Conservation (phyloP, 495 filamentous ascomycete species). For the Penicillium fimorum region DNA sequence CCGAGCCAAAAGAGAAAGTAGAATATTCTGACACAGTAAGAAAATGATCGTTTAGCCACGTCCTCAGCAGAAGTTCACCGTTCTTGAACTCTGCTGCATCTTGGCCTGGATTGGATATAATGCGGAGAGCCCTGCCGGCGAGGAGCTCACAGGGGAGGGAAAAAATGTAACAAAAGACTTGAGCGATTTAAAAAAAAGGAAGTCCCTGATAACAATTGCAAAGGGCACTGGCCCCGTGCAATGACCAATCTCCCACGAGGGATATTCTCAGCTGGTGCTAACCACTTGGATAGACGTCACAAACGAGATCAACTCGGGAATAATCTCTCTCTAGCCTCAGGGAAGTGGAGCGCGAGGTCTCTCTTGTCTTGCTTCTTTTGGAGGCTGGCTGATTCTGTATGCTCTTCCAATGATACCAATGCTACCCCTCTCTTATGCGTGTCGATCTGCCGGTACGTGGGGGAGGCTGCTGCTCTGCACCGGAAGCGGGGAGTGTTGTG, state of each 20-base stretch:
- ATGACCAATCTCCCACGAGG: slow-evolving; percentile 24
- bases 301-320: slow-evolving; percentile 16
- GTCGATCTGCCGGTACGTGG: slow-evolving; percentile 42
- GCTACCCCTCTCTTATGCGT: slow-evolving; percentile 35
- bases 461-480: slow-evolving; percentile 42
- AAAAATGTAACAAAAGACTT: slow-evolving; percentile 12
- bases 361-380: slow-evolving; percentile 24
- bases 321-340: slow-evolving; percentile 30
- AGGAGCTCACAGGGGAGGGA: slow-evolving; percentile 36
- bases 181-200: slow-evolving; percentile 18
- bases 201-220: slow-evolving; percentile 43
- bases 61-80: slow-evolving; percentile 45
- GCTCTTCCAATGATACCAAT: slow-evolving; percentile 24
- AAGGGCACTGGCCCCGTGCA: slow-evolving; percentile 40
- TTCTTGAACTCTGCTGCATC: slow-evolving; percentile 53
- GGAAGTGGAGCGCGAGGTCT: slow-evolving; percentile 18
- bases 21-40: slow-evolving; percentile 38
- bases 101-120: slow-evolving; percentile 48
- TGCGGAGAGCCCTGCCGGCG: slow-evolving; percentile 49
- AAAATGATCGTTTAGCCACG: slow-evolving; percentile 44
- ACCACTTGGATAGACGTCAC: slow-evolving; percentile 27
- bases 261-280: slow-evolving; percentile 20
- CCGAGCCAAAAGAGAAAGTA: slow-evolving; percentile 33
- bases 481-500: slow-evolving; percentile 28
- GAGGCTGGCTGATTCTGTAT: slow-evolving; percentile 22